These are phyloP conservation scores for Myotisia sp. DNA, from an alignment of 2,329 filamentous ascomycete genomes.

Conservation along the genomic window DNA sequence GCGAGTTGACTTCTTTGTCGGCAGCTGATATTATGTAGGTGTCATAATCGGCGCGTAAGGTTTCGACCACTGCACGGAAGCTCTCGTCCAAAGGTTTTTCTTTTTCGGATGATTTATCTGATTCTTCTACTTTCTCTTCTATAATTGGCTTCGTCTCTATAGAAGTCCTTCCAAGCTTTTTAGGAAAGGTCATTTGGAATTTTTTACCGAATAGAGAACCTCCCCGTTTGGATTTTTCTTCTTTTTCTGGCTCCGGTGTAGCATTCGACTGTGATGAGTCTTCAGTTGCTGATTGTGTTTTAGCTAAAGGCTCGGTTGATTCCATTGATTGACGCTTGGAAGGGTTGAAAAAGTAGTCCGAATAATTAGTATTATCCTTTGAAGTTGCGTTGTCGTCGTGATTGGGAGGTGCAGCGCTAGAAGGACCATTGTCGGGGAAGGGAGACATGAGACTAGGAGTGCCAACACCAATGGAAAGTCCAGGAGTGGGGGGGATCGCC, in stretches of 20 bases:
- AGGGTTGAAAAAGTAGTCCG: slow-evolving; percentile 10
- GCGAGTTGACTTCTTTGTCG: slow-evolving; percentile 23
- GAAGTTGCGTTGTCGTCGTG: slow-evolving; percentile 16
- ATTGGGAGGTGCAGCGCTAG: slow-evolving; percentile 23
- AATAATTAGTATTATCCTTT: slow-evolving; percentile 1
- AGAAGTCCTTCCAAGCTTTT: slow-evolving; percentile 59
- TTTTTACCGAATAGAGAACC: slow-evolving; percentile 64
- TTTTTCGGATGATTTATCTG: slow-evolving; percentile 38
- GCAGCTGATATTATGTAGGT: slow-evolving; percentile 27
- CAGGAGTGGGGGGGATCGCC: slow-evolving; percentile 53
- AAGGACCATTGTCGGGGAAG: slow-evolving; percentile 16
- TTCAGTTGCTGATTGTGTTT: slow-evolving; percentile 13
- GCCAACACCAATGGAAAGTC: slow-evolving; percentile 62
- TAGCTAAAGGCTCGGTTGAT: slow-evolving; percentile 21
- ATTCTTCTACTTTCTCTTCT: slow-evolving; percentile 56
- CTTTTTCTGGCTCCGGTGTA: slow-evolving; percentile 29
- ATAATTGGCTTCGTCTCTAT: slow-evolving; percentile 57
- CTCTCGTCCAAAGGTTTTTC: slow-evolving; percentile 34
- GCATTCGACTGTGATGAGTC: slow-evolving; percentile 7
- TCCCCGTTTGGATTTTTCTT: slow-evolving; percentile 42
- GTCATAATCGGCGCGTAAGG: slow-evolving; percentile 34
- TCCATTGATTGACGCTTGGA: slow-evolving; percentile 16
- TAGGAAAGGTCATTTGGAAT: slow-evolving; percentile 62
- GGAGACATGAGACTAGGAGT: slow-evolving; percentile 39
- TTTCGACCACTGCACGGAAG: slow-evolving; percentile 33